A percentile compares a stretch with the other conserved stretches of the same genome.
Evolutionary conservation across 2,329 filamentous ascomycete genomes (phyloP).

Genomic region (Pseudocercospora ulei): DNA sequence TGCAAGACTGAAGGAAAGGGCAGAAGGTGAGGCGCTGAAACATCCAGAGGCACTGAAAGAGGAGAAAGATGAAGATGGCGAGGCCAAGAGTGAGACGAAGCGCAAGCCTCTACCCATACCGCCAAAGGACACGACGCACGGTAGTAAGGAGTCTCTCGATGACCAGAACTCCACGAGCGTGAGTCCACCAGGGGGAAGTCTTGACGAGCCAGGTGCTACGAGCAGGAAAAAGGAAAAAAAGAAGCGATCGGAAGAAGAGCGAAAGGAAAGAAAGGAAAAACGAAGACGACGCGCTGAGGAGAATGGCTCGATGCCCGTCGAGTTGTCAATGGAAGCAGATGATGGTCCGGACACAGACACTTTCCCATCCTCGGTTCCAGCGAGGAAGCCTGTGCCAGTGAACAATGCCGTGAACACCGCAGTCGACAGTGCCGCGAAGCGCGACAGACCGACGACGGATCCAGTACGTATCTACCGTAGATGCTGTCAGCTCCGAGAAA

Average conservation of each 20-base stretch:
- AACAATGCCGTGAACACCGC: conserved; percentile 29
- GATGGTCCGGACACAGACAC: conserved; percentile 36
- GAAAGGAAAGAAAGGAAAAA: conserved; percentile 84
- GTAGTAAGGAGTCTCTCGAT: conserved; percentile 9
- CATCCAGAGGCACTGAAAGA: conserved; percentile 48
- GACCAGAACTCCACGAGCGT: conserved; percentile 14
- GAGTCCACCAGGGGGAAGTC: conserved; percentile 21
- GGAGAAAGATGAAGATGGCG: conserved; percentile 48
- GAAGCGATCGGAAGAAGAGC: conserved; percentile 84
- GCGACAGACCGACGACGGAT: conserved; percentile 72
- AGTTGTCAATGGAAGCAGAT: conserved; percentile 61
- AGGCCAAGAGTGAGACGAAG: conserved; percentile 33
- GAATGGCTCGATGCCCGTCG: conserved; percentile 76
- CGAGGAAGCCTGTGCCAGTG: conserved; percentile 31
- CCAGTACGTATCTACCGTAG: conserved; percentile 85
- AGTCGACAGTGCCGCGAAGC: conserved; percentile 39
- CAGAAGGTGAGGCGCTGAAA: conserved; percentile 66
- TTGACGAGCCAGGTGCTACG: conserved; percentile 26
- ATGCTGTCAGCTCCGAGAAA: conserved; percentile 89
- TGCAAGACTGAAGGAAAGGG: conserved; percentile 54
- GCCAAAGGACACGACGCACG: conserved; percentile 7
- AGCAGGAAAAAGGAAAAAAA: conserved; percentile 87
- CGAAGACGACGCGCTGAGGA: conserved; percentile 75
- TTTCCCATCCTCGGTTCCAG: conserved; percentile 14
- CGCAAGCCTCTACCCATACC: conserved; percentile 22